Base-by-base conservation (phyloP, 495 filamentous ascomycete species). In the Choiromyces venosus region DNA sequence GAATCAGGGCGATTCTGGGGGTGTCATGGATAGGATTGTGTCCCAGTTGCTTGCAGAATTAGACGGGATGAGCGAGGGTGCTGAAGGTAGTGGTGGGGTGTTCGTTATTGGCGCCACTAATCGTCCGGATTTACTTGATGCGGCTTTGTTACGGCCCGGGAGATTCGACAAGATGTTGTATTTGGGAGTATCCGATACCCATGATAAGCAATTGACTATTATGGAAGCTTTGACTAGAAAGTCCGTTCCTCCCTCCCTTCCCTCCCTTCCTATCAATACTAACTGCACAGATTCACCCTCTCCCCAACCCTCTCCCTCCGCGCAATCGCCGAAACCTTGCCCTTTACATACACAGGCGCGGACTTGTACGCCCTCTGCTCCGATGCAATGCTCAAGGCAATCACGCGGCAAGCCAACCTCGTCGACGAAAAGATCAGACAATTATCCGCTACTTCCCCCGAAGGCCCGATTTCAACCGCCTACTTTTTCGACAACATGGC, bases 131-230 rank as follows among this genome's bases (percentile, higher is more conserved):
- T 83, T 99, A 71, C 87, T 99, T 35, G 95, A 99, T 83, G 91
- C 91, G 72, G 96, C 95, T 33, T 84, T 99, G 73, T 86, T 99
- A 21, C 88, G 95, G 39, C 95, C 95, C 16, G 95, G 95, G 10
- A 86, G 95, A 72, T 99, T 99, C 80, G 95, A 99, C 81, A 99
- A 98, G 87, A 98, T 98, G 96, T 88, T 99, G 52, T 99, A 97
- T 80, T 86, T 99, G 36, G 95, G 95, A 18, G 92, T 99, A 1
- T 94, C 92, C 36, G 95, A 98, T 82, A 97, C 95, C 19, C 96
- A 98, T 81, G 91, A 96, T 14, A 97, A 97, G 84, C 95, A 99
- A 83, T 87, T 92, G 66, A 97, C 88, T 5, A 98, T 99, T 77
- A 85, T 99, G 82, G 92, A 97, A 82, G 95, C 95, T 12, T 83